Evolutionary conservation across 2,329 filamentous ascomycete species (phyloP).

Genomic region (Sphaerulina musiva): DNA sequence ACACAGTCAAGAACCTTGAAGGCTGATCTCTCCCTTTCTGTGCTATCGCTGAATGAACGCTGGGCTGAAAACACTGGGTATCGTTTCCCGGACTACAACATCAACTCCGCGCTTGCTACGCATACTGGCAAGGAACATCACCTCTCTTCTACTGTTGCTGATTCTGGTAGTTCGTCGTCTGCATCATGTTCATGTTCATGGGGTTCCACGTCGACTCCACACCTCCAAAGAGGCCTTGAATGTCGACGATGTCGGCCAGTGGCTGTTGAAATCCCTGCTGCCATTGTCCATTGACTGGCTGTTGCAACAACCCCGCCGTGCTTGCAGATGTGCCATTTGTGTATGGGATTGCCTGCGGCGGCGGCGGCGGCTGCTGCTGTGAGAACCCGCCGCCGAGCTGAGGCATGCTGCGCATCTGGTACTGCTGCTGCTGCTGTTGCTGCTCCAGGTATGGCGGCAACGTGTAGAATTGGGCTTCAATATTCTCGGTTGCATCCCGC

Average conservation of each 20-base stretch:
- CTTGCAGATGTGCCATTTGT: conserved; percentile 17
- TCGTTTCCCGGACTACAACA: not conserved
- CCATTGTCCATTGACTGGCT: conserved; percentile 16
- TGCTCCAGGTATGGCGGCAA: conserved; percentile 66
- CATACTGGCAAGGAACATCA: not conserved
- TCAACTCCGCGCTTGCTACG: not conserved
- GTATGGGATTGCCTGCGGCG: conserved; percentile 15
- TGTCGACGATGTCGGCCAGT: conserved; percentile 29
- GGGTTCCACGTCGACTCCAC: conserved; percentile 32
- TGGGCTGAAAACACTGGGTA: not conserved
- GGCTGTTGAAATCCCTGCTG: conserved; percentile 28
- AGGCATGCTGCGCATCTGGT: conserved; percentile 11
- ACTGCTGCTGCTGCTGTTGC: conserved; percentile 12
- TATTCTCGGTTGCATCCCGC: conserved; percentile 46
- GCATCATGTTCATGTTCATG: conserved; percentile 23
- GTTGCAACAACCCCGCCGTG: conserved; percentile 15
- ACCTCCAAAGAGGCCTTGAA: conserved; percentile 35
- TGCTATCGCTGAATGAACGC: not conserved
- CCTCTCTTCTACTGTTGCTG: conserved; percentile 3
- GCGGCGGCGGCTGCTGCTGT: not conserved
- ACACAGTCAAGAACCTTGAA: too few species aligned
- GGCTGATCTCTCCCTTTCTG: not conserved
- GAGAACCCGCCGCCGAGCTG: conserved; percentile 21
- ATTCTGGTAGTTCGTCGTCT: conserved; percentile 15
- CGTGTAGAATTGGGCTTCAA: conserved; percentile 67